Evolutionary conservation across 78 protist genomes (phyloP).

Genomic region (Dictyostelium discoideum): DNA sequence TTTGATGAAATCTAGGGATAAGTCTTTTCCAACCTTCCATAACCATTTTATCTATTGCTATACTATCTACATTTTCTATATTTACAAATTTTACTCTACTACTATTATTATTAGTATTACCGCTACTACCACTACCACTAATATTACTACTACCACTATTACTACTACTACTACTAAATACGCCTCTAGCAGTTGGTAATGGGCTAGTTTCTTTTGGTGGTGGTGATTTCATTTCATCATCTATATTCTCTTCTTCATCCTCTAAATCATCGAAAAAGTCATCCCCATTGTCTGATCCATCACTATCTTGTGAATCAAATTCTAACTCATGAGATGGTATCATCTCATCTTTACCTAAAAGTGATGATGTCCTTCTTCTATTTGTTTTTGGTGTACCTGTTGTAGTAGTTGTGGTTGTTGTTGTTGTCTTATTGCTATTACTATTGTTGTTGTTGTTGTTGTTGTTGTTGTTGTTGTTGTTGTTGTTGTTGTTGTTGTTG

Average conservation of each 20-base stretch:
- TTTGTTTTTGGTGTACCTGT: background rate
- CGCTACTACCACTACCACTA: background rate
- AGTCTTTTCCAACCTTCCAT: constrained; percentile 35
- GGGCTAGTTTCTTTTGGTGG: background rate
- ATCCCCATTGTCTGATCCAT: background rate
- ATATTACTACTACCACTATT: background rate
- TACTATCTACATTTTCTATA: constrained; percentile 7
- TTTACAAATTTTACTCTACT: constrained; percentile 1
- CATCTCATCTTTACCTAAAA: background rate
- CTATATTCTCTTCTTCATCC: background rate
- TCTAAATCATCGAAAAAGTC: background rate
- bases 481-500: background rate
- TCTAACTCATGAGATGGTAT: constrained; percentile 6
- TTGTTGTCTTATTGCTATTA: background rate
- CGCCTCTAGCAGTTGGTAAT: background rate
- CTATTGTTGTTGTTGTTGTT: background rate
- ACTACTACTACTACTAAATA: background rate
- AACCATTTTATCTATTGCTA: constrained; percentile 6
- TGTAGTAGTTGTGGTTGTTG: background rate
- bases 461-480: background rate
- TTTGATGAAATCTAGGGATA: constrained; percentile 63
- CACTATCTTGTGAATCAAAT: constrained; percentile 11
- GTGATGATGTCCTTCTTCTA: background rate
- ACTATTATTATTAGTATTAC: background rate
- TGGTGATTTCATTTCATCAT: constrained; percentile 19